These are phyloP conservation scores for Colletotrichum sp. DNA, from an alignment of 2,329 filamentous ascomycete genomes.

Conservation along the genomic window DNA sequence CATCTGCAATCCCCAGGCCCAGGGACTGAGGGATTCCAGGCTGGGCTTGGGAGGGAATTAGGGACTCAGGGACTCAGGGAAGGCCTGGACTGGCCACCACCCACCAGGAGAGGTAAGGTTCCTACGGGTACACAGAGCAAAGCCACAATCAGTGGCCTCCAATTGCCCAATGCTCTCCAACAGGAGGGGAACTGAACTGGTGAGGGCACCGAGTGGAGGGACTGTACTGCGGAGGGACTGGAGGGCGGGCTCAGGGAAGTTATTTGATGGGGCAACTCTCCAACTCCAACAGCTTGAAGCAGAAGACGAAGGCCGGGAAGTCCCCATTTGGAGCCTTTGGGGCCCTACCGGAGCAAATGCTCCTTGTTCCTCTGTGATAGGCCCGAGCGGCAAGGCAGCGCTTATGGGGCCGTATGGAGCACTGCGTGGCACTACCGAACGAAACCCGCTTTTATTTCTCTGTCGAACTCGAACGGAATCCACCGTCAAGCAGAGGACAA, in stretches of 20 bases:
- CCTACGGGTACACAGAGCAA: neutral
- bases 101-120: neutral
- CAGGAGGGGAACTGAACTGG: neutral
- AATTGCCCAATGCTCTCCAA: neutral
- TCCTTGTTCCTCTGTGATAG: conserved; percentile 16
- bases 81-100: neutral
- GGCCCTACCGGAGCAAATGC: conserved; percentile 21
- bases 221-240: neutral
- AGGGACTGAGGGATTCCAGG: neutral
- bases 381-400: conserved; percentile 16
- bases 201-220: neutral
- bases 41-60: neutral
- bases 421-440: neutral
- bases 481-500: neutral
- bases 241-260: neutral
- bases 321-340: neutral
- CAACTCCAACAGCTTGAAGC: neutral
- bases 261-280: neutral
- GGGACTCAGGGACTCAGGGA: neutral
- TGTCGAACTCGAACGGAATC: neutral
- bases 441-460: neutral
- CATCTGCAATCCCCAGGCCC: neutral
- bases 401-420: conserved; percentile 19
- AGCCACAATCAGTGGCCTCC: neutral
- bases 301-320: neutral